Evolutionary conservation across 495 filamentous ascomycete species (phyloP), one percentile per base, ranked within the genome.

Genomic region (Aspergillus carlsbadensis): DNA sequence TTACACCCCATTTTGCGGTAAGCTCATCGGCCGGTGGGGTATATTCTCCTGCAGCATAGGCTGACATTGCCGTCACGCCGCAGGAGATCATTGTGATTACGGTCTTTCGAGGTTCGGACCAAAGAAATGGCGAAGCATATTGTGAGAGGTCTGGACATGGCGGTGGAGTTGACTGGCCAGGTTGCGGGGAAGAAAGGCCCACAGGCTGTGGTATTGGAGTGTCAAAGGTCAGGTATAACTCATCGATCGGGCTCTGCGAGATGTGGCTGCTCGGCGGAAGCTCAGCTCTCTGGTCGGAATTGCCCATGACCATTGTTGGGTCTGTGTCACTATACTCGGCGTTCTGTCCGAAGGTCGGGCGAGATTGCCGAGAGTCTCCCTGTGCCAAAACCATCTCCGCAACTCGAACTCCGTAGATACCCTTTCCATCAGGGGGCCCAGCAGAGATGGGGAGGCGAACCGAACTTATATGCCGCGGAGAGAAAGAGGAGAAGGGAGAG

Each of bases 31-130:
- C 70, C 0, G 87, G 81, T 1, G 89, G 84, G 15, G 86, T 87
- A 71, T 94, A 92, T n/a, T 91, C 84, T 13, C 92, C 91, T 0
- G 91, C 88, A 0, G 87, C 84, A 66, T 92, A 95, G 33, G 89
- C 91, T 0, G 90, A 89, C 58, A 93, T 70, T 7, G 82, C 80
- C 0, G 92, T 96, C 1, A 88, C 88, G 22, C 80, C 65, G 66
- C 88, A 93, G 2, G 88, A 87, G 29, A 96, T 78, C 65, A 73
- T 79, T 14, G 91, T 84, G 61, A 88, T 86, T 64, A 89, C 68
- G 7, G 75, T 78, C 64, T 96, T 96, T 34, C 84, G 83, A 18
- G 70, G 71, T 58, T 67, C 55, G 0, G 87, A 82, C 92, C 92
- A 96, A 11, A 79, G 77, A 62, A 90, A 87, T 0, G 92, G 92